Evolutionary conservation across 2,329 filamentous ascomycete species (phyloP), one percentile per base, ranked within the genome.

Genomic region (Lasiodiplodia sp.): DNA sequence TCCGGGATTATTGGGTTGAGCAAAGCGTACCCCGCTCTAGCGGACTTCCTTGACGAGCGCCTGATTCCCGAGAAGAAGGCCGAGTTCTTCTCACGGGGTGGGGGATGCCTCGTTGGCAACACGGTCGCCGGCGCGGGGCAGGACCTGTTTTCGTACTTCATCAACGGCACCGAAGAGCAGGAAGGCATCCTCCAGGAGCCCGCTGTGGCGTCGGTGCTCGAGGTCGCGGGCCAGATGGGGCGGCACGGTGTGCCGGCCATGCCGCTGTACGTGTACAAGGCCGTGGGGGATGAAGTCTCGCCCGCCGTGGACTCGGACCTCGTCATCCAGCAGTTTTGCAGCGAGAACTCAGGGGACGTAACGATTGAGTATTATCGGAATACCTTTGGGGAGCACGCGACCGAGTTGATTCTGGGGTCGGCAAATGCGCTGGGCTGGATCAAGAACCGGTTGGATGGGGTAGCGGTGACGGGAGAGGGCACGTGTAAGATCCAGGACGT

Each of bases 221-320:
- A 57, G 23, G 47, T 53, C 3, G 67, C 71, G 31, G 49, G 44
- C 34, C 67, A 69, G n/a, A 62, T 68, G 69, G 72, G 71, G 3
- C 58, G 63, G 23, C 69, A 74, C 47, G 74, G 72, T 12, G 64
- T 70, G 4, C 73, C 72, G 6, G 52, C 40, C 25, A 74, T 75
- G 52, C 76, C 76, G 1, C 38, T 76, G 4, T 78, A 75, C 51
- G 69, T 74, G 6, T 79, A 79, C 67, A 77, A 80, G 57, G 74
- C 77, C 3, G 70, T 73, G 11, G 68, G 71, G 1, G 77, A 79
- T 67, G 75, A 79, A 64, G 70, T 79, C 16, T 74, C 72, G 49
- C 70, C 73, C 2, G 66, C 77, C 0, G 68, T 62, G 6, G 73
- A 77, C 49, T 77, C 75, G 3, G 75, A 78, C 69, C 68, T 55